Conservation (phyloP, 805 yeast species). For the Clavispora vitiphila region DNA sequence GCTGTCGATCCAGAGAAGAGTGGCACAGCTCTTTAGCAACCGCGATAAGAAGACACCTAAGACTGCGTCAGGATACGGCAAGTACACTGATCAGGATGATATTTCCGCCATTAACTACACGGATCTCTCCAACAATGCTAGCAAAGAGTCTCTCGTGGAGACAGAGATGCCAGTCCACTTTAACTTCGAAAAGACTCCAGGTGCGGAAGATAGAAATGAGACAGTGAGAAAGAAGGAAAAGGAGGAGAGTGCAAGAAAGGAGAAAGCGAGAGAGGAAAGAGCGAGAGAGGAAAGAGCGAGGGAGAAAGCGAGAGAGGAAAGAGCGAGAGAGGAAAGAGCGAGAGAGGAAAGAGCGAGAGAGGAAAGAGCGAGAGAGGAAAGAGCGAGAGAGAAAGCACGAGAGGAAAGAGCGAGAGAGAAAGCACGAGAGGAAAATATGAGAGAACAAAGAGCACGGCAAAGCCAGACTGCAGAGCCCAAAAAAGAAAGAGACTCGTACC, state of each 20-base stretch:
- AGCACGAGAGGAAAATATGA: not conserved
- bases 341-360: not conserved
- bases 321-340: not conserved
- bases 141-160: constrained; percentile 18
- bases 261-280: too few relatives aligned
- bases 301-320: not conserved
- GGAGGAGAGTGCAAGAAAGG: not conserved
- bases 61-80: constrained; percentile 81
- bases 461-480: not conserved
- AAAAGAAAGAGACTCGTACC: not conserved
- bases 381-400: not conserved
- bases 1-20: constrained; percentile 50
- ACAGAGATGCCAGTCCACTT: not conserved
- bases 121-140: constrained; percentile 17
- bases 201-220: too few relatives aligned
- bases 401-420: not conserved
- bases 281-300: too few relatives aligned
- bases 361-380: too few relatives aligned
- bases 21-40: constrained; percentile 44
- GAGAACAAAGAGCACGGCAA: not conserved
- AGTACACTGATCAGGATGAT: constrained; percentile 47
- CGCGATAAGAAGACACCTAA: constrained; percentile 40
- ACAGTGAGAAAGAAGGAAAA: not conserved
- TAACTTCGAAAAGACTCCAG: constrained; percentile 4
- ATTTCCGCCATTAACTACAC: constrained; percentile 21